A percentile compares a stretch with the other conserved stretches of the same genome.
phyloP scores from a whole-genome alignment of 192 early-diverging fungal genomes.

The Coemansia sp. region DNA sequence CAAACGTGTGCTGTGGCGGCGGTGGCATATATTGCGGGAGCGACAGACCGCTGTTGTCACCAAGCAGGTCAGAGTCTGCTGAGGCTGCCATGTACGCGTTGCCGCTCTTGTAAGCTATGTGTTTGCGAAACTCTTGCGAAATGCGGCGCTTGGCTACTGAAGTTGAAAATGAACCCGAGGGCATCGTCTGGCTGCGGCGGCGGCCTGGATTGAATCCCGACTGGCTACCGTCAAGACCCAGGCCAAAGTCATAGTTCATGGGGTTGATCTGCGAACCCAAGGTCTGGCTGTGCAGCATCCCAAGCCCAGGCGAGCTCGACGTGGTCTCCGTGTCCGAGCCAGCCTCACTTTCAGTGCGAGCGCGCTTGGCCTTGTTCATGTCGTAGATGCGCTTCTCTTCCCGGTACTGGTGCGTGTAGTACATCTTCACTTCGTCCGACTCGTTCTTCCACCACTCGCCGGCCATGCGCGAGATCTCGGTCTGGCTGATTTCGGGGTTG shows the following conservation, averaged over 20 bases:
- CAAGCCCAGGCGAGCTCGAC: slow-evolving; percentile 15
- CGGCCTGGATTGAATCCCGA: slow-evolving; percentile 34
- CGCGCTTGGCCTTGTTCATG: slow-evolving; percentile 31
- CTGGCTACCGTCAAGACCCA: slow-evolving; percentile 26
- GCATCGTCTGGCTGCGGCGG: slow-evolving; percentile 52
- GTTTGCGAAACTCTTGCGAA: slow-evolving; percentile 53
- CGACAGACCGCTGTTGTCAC: background rate
- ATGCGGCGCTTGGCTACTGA: slow-evolving; percentile 48
- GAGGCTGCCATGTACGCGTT: slow-evolving; percentile 26
- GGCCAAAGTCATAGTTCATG: slow-evolving; percentile 7
- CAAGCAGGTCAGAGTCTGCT: background rate
- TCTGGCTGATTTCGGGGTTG: slow-evolving; percentile 46
- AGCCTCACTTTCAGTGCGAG: slow-evolving; percentile 20
- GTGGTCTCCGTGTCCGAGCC: slow-evolving; percentile 27
- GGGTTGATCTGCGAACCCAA: background rate
- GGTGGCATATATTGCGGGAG: slow-evolving; percentile 4
- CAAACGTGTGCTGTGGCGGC: slow-evolving; percentile 22
- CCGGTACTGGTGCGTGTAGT: slow-evolving; percentile 31
- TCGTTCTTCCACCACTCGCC: slow-evolving; percentile 53
- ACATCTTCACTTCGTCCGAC: slow-evolving; percentile 39
- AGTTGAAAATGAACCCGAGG: slow-evolving; percentile 31
- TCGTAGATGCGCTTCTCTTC: slow-evolving; percentile 44
- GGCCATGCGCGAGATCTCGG: slow-evolving; percentile 51
- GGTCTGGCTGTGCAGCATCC: slow-evolving; percentile 2
- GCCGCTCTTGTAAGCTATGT: slow-evolving; percentile 47